Evolutionary conservation across 2,329 filamentous ascomycete species (phyloP), one percentile per base, ranked within the genome.

Genomic region (Hypomyces perniciosus): DNA sequence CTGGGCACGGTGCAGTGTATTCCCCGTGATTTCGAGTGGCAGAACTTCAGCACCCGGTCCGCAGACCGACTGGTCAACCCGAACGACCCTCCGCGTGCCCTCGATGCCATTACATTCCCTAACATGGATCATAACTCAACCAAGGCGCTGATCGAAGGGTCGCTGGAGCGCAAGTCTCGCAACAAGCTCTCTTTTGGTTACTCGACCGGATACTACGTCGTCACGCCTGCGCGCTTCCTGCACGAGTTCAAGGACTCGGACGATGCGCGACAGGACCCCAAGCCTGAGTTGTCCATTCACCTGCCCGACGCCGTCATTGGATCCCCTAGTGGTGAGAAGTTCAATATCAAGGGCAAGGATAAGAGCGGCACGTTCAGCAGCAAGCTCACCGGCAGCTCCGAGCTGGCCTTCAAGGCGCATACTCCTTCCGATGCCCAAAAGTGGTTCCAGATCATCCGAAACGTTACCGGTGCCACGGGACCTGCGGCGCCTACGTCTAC

Each of bases 191-290:
- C 79, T 20, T 82, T 86, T 70, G 86, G 86, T 52, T 93, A 88
- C 69, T 84, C 83, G 56, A 81, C 87, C 0, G 83, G 81, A 50
- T 96, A 95, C 76, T 99, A 96, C 65, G 92, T 93, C 51, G 83
- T 97, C 44, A 95, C 90, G 0, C 87, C 90, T 0, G 81, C 88
- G 51, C 90, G 88, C 63, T 99, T 86, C 72, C 73, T 99, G 52
- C 93, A 99, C 72, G 91, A 96, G 69, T 99, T 95, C 78, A 95
- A 95, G 72, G 90, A 95, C 63, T 86, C 88, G 65, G 92, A 97
- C 62, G 79, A 83, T 62, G 59, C 78, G 46, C 76, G 78, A 44
- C 72, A 81, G 61, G 89, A 95, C 55, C 89, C 90, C 8, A 77
- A 80, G 51, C 92, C 93, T 0, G 92, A 99, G 66, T 75, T 93